Evolutionary conservation across 148 eudicot species (phyloP), one percentile per base, ranked within the genome.

Genomic region (Chenopodium berlandieri): DNA sequence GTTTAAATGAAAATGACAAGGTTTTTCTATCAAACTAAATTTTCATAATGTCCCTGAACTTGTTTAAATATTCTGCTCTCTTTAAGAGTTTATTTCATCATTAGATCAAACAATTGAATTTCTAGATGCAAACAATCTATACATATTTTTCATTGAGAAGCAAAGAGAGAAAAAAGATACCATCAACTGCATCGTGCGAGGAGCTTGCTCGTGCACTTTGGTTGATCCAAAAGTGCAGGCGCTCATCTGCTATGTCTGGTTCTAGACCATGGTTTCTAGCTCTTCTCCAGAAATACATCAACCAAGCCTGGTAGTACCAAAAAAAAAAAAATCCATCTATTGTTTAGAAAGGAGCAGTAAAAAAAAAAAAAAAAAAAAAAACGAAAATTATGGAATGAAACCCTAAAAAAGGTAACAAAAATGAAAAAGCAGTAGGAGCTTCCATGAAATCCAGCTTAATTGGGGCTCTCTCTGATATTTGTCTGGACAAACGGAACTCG

Each of bases 131-230:
- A 22, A 44, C 13, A 7, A 10, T n/a, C 7, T 1, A 71, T 71
- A 44, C 54, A 50, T 7, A 23, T 11, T n/a, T 46, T 1, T 9
- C 19, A n/a, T 0, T 6, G 8, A 3, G 5, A n/a, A 8, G 11
- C 47, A 71, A 12, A 47, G 63, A 73, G 76, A 47, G 69, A 72
- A 71, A 71, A 54, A 60, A 78, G 58, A 77, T 91, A 95, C 98
- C 96, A 74, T 93, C 92, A 47, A 95, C 93, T 34, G 94, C 97
- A 82, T 92, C 96, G 68, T 91, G 89, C 52, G 98, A 95, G 76
- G 73, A 88, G 32, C 90, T 87, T 22, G 89, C 32, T 25, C 76
- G 83, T 64, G 83, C 82, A 72, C 79, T 85, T 62, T 87, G 90
- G 86, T 80, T 85, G 80, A 89, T 93, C 92, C 91, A 93, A 79